Conservation (phyloP, 2,329 filamentous ascomycete genomes). For the Cladosporium phlei region DNA sequence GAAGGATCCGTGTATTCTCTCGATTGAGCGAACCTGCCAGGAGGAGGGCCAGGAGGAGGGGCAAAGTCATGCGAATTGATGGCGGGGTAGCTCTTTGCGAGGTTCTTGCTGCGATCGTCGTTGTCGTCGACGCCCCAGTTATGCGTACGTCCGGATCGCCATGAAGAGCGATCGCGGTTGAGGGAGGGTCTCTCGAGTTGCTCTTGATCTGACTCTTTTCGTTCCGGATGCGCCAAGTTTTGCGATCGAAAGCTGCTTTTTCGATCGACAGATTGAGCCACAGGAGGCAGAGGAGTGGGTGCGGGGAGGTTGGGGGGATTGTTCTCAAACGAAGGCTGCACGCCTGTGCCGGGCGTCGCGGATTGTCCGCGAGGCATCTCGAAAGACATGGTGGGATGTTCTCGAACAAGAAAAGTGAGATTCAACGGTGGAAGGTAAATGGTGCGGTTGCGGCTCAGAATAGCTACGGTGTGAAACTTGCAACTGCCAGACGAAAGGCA, state of each 20-base stretch:
- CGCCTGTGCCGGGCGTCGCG: background rate
- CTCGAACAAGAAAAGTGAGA: no score
- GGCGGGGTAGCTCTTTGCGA: conserved; percentile 17
- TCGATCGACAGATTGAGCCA: conserved; percentile 4
- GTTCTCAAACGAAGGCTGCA: conserved; percentile 3
- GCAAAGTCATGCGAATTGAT: conserved; percentile 24
- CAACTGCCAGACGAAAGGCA: no score
- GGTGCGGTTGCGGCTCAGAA: no score
- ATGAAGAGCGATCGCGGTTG: background rate
- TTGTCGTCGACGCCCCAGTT: conserved; percentile 22
- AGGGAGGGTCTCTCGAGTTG: conserved; percentile 2
- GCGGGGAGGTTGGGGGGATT: background rate
- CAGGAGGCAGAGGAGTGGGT: background rate
- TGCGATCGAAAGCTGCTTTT: background rate
- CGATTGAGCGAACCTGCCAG: conserved; percentile 14
- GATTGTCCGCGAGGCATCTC: conserved; percentile 1
- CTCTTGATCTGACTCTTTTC: background rate
- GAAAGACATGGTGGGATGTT: conserved; percentile 1
- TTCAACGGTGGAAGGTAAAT: background rate
- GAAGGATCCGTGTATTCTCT: conserved; percentile 24
- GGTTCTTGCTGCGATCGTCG: conserved; percentile 23
- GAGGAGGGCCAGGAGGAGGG: no score
- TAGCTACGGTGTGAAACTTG: no score
- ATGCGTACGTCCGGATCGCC: conserved; percentile 12
- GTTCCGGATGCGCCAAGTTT: background rate